Evolutionary conservation across 768 basidiomycete species (phyloP), one percentile per base, ranked within the genome.

Genomic region (Trametes meyenii): DNA sequence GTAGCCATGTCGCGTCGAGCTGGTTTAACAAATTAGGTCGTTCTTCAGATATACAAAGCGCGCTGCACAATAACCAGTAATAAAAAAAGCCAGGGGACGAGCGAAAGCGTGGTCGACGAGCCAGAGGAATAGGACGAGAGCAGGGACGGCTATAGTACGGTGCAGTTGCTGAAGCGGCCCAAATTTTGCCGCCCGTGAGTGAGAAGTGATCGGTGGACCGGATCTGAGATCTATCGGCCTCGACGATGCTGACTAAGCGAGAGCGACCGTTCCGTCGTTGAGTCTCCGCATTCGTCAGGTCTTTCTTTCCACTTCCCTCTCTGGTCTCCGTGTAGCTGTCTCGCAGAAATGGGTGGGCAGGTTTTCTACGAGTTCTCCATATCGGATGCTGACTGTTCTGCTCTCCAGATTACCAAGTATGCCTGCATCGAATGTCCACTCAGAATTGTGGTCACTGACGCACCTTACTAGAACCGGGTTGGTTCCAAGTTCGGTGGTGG

Each of bases 401-500:
- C 21, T 24, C 7, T 21, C n/a, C 63, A 90, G 89, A 90, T 79
- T 90, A 82, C 62, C 89, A 90, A 83, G 88, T 88, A 54, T 60
- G 78, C 65, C n/a, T 43, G 55, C 43, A 23, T 1, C 17, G 14
- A 10, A 16, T 7, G n/a, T 26, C 21, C 19, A 2, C 2, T 23
- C 44, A 45, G 1, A 29, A 35, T 16, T 23, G 42, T 24, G 14
- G 43, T 67, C 35, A 23, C 49, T 55, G 19, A 58, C 24, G 70
- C 56, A 33, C 49, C 63, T 1, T 11, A 46, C n/a, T 69, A 96
- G 91, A 96, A 95, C 80, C 92, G 94, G 67, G 94, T 96, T 35
- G 94, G 94, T 24, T 93, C 90, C 53, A 97, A 96, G 75, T 97
- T 97, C 69, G 94, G 95, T 62, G 94, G 95, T 48, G 95, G 94